These are phyloP conservation scores for Fusarium abutilonis DNA, from an alignment of 2,329 filamentous ascomycete species.

Conservation along the genomic window DNA sequence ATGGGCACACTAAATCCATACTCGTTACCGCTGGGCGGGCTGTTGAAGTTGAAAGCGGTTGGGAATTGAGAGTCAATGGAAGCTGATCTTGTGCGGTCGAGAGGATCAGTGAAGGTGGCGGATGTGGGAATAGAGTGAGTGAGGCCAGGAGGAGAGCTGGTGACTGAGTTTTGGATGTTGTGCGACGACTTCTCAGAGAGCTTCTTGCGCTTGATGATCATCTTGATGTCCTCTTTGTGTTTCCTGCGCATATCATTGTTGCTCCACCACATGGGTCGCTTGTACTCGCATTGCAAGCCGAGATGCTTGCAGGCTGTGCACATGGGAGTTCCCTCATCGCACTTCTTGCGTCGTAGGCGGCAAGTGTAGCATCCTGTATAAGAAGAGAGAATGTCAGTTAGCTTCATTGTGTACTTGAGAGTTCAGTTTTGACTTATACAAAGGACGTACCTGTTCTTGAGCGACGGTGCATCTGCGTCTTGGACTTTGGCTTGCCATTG, in stretches of 20 bases:
- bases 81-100: slow-evolving; percentile 76
- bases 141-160: slow-evolving; percentile 76
- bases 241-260: slow-evolving; percentile 85
- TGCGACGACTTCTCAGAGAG: slow-evolving; percentile 82
- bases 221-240: slow-evolving; percentile 96
- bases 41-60: slow-evolving; percentile 77
- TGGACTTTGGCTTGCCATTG: slow-evolving; percentile 69
- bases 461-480: slow-evolving; percentile 89
- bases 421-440: no score
- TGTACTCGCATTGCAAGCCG: slow-evolving; percentile 92
- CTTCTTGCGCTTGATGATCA: slow-evolving; percentile 97
- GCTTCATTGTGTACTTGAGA: not conserved
- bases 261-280: slow-evolving; percentile 96
- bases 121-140: slow-evolving; percentile 85
- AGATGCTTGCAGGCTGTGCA: slow-evolving; percentile 77
- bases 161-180: slow-evolving; percentile 63
- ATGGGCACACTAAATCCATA: slow-evolving; percentile 72
- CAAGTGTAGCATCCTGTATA: slow-evolving; percentile 72
- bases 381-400: slow-evolving; percentile 45
- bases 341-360: slow-evolving; percentile 74
- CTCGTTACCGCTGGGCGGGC: slow-evolving; percentile 62
- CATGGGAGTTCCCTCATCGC: slow-evolving; percentile 70
- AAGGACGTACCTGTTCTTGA: slow-evolving; percentile 84
- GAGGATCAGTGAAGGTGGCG: slow-evolving; percentile 79
- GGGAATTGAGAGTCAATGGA: slow-evolving; percentile 85